A percentile compares a stretch with the other conserved stretches of the same genome.
These are phyloP conservation scores for Coemansia sp. DNA, from an alignment of 192 early-diverging fungal species.

Conservation along the genomic window DNA sequence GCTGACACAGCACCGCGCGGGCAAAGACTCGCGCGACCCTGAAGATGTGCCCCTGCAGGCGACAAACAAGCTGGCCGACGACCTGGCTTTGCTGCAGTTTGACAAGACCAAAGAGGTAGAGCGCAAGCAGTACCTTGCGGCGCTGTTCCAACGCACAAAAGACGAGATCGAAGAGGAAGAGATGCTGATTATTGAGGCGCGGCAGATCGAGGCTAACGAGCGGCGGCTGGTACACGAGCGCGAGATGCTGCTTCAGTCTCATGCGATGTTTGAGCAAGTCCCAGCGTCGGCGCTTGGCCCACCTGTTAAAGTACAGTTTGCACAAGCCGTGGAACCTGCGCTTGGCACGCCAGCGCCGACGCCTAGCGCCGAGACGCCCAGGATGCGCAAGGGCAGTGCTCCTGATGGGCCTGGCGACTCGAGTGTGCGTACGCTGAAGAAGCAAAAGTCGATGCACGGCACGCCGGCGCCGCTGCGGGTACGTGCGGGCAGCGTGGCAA, in stretches of 20 bases:
- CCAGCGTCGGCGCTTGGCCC: conserved; percentile 16
- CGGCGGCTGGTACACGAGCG: conserved; percentile 74
- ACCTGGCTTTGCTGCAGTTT: conserved; percentile 50
- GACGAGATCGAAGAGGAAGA: conserved; percentile 89
- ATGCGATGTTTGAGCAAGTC: conserved; percentile 46
- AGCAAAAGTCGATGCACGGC: conserved; percentile 41
- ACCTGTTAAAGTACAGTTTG: conserved; percentile 50
- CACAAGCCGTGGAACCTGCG: conserved; percentile 27
- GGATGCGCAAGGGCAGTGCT: conserved; percentile 40
- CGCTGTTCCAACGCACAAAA: conserved; percentile 68
- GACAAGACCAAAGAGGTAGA: conserved; percentile 69
- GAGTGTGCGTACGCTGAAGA: conserved; percentile 25
- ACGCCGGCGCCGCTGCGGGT: conserved; percentile 9
- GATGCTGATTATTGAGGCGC: conserved; percentile 71
- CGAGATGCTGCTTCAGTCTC: conserved; percentile 69
- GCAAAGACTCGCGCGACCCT: conserved; percentile 35
- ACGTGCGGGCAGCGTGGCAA: conserved; percentile 15
- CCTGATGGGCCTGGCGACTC: conserved; percentile 15
- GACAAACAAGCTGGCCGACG: conserved; percentile 50
- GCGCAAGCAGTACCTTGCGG: conserved; percentile 75
- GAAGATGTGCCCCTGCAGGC: conserved; percentile 50
- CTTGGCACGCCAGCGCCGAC: conserved; percentile 5
- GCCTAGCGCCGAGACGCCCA: conserved; percentile 17
- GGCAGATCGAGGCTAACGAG: conserved; percentile 80
- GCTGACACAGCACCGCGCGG: conserved; percentile 61